Percentiles rank a stretch among this genome's conserved stretches.
Evolutionary conservation across 2,329 filamentous ascomycete species (phyloP).

Genomic region (Fusarium subglutinans): DNA sequence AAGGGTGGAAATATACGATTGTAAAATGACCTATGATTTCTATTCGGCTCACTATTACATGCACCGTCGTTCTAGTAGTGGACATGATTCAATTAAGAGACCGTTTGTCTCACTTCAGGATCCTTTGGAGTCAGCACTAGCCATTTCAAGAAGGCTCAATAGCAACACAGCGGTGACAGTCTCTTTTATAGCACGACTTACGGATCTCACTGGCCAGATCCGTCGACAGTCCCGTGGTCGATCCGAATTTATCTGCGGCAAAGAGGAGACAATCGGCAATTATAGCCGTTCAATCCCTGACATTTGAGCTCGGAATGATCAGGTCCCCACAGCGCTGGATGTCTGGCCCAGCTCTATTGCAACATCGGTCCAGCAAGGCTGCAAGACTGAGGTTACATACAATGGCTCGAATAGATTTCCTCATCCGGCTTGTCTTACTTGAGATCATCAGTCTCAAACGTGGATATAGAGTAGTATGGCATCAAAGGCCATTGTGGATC

Average conservation of each 20-base stretch:
- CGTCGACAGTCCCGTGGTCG: background rate
- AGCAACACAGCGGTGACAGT: background rate
- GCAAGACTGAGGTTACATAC: background rate
- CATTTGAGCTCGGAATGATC: background rate
- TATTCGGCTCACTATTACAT: background rate
- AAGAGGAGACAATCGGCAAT: background rate
- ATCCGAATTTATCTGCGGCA: background rate
- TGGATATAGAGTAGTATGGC: too few relatives aligned
- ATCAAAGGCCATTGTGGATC: too few relatives aligned
- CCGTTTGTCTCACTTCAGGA: accelerated
- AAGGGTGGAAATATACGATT: background rate
- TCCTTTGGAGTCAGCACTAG: background rate
- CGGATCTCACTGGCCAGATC: background rate
- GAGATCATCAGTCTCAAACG: too few relatives aligned
- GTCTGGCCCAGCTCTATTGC: background rate
- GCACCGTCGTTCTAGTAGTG: background rate
- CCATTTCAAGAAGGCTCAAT: background rate
- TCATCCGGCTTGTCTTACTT: background rate
- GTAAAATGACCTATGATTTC: background rate
- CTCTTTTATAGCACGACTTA: background rate
- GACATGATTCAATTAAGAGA: background rate
- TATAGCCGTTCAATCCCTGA: background rate
- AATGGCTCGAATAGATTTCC: background rate
- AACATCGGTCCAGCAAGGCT: background rate
- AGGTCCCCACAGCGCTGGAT: background rate